A percentile compares a stretch with the other conserved stretches of the same genome.
phyloP scores from a whole-genome alignment of 306 rosid species.

The Purshia tridentata region DNA sequence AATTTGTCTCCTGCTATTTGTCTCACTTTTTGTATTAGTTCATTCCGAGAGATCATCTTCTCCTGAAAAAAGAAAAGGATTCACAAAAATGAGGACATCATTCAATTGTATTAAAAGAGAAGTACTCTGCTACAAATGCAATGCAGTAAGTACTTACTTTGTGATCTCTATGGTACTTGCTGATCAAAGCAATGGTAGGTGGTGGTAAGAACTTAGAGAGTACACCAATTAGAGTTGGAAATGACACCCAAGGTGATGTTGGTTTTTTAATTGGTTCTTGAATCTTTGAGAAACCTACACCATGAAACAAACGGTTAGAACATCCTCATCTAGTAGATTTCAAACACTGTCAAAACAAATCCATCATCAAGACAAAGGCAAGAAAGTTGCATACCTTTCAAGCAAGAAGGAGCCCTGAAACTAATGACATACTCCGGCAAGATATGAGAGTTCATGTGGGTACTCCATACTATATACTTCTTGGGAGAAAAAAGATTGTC shows the following conservation, averaged over 20 bases:
- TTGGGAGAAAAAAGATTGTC: conserved; percentile 52
- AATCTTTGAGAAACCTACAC: conserved; percentile 38
- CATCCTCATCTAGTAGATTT: not conserved
- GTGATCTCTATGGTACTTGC: conserved; percentile 53
- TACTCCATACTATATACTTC: conserved; percentile 63
- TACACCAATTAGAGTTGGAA: conserved; percentile 52
- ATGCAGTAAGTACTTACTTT: conserved; percentile 38
- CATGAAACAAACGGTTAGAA: conserved; percentile 7
- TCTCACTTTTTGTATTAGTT: conserved; percentile 58
- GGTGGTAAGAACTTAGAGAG: conserved; percentile 62
- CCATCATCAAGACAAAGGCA: not conserved
- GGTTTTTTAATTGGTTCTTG: conserved; percentile 49
- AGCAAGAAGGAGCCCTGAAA: conserved; percentile 50
- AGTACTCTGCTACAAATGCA: not conserved
- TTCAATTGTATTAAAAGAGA: not conserved
- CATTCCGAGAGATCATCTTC: conserved; percentile 51
- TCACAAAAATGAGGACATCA: not conserved
- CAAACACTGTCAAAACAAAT: not conserved
- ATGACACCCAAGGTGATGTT: conserved; percentile 84
- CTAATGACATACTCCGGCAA: conserved; percentile 70
- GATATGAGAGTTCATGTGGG: conserved; percentile 71
- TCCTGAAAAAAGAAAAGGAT: conserved; percentile 44
- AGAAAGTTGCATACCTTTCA: conserved; percentile 36
- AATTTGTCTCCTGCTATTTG: conserved; percentile 68
- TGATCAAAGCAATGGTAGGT: conserved; percentile 37